Evolutionary conservation across 208 protist species (phyloP).

Genomic region (Naegleria gruberi): DNA sequence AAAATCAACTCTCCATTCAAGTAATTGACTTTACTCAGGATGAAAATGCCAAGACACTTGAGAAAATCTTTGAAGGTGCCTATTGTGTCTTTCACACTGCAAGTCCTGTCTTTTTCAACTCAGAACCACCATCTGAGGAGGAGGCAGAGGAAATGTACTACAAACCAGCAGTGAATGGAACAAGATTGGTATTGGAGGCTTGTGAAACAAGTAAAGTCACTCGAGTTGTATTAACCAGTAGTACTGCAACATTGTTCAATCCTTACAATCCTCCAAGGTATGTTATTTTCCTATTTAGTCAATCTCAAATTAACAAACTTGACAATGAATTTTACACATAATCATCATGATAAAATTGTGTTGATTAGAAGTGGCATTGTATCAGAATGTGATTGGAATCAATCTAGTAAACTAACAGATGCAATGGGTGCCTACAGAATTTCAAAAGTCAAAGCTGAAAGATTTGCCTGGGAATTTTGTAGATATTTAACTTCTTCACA

Average conservation of each 20-base stretch:
- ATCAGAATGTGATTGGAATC: slow-evolving; percentile 2
- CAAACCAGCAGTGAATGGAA: neutral
- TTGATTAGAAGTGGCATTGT: neutral
- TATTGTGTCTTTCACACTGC: neutral
- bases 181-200: neutral
- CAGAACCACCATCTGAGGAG: neutral
- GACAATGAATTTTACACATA: too few relatives aligned
- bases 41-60: neutral
- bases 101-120: neutral
- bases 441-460: neutral
- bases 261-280: neutral
- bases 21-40: neutral
- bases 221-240: neutral
- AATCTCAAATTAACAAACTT: too few relatives aligned
- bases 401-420: neutral
- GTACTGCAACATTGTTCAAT: neutral
- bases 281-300: neutral
- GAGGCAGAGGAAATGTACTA: neutral
- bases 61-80: neutral
- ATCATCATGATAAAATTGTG: too few relatives aligned
- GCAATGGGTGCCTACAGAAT: neutral
- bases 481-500: neutral
- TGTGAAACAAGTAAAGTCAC: neutral
- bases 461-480: neutral
- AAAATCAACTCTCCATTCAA: neutral